Base-by-base conservation (phyloP, 495 filamentous ascomycete genomes). In the Penicillium subrubescens region DNA sequence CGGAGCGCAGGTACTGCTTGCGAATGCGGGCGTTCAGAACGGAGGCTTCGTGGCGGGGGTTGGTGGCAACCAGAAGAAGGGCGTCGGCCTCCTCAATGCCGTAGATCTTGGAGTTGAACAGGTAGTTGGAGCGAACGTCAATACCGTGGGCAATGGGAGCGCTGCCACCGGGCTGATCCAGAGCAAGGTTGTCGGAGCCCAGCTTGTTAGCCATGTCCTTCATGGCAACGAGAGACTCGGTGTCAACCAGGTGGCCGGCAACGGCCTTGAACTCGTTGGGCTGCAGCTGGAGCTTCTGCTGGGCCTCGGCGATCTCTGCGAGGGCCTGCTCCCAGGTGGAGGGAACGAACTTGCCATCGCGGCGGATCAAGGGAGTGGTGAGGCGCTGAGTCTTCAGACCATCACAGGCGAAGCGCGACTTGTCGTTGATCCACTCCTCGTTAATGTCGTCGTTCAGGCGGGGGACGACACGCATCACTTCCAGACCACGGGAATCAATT, bases 401-500 rank as follows among this genome's bases (percentile, higher is more conserved):
- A 79, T 99, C 95, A 76, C 93, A 97, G 8, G 95, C 94, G 77
- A 98, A 99, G 34, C 95, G 86, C 25, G 92, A 90, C 82, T 99
- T 99, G 82, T 99, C 95, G 73, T 97, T 94, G 73, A 99, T 97
- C 95, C 95, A 99, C 79, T 98, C 95, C 79, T 99, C 95, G 76
- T 99, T 99, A 64, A 99, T 86, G 73, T 98, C 93, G 68, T 99
- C 95, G 74, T 98, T 99, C 55, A 98, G 84, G 68, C 95, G 85
- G 17, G 95, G 95, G 19, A 96, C 71, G 59, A 99, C 84, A 59
- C 96, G 87, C 95, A 98, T 97, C 41, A 99, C 93, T 77, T 97
- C 93, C 69, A 97, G 77, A n/a, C 95, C 95, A 67, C 95, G 85
- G 46, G 92, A 88, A 76, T 99, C 95, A 6, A 98, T 88, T 37